phyloP scores from a whole-genome alignment of 2,329 filamentous ascomycete species.

The Aspergillus novofumigatus region DNA sequence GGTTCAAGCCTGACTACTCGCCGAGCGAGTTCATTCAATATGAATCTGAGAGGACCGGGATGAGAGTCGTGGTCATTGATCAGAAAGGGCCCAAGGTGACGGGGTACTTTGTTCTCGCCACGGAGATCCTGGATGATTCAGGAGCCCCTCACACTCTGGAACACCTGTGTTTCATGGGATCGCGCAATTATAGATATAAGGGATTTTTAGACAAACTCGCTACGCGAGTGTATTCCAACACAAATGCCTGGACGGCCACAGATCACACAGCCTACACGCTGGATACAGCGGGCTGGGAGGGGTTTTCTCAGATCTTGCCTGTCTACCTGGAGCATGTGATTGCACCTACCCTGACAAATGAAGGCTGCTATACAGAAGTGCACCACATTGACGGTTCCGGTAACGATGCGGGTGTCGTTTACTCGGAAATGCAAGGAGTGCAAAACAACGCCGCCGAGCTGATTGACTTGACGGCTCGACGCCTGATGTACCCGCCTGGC shows the following conservation, averaged over 20 bases:
- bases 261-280: conserved; percentile 96
- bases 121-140: conserved; percentile 96
- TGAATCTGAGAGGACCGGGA: conserved; percentile 89
- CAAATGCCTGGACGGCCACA: conserved; percentile 95
- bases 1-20: conserved; percentile 85
- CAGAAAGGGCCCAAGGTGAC: conserved; percentile 91
- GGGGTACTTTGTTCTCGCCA: conserved; percentile 92
- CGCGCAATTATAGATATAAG: conserved; percentile 89
- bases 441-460: conserved; percentile 80
- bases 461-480: conserved; percentile 78
- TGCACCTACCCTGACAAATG: conserved; percentile 85
- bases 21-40: conserved; percentile 88
- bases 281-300: conserved; percentile 93
- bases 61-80: conserved; percentile 90
- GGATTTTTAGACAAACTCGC: conserved; percentile 92
- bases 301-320: conserved; percentile 89
- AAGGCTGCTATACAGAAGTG: conserved; percentile 90
- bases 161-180: conserved; percentile 83
- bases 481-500: conserved; percentile 79
- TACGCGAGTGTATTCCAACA: conserved; percentile 85
- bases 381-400: conserved; percentile 92
- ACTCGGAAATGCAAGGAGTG: conserved; percentile 97
- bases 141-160: conserved; percentile 86
- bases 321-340: conserved; percentile 95
- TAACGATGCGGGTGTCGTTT: conserved; percentile 94